Conservation (phyloP, 2,329 filamentous ascomycete genomes). For the Alternaria dauci region DNA sequence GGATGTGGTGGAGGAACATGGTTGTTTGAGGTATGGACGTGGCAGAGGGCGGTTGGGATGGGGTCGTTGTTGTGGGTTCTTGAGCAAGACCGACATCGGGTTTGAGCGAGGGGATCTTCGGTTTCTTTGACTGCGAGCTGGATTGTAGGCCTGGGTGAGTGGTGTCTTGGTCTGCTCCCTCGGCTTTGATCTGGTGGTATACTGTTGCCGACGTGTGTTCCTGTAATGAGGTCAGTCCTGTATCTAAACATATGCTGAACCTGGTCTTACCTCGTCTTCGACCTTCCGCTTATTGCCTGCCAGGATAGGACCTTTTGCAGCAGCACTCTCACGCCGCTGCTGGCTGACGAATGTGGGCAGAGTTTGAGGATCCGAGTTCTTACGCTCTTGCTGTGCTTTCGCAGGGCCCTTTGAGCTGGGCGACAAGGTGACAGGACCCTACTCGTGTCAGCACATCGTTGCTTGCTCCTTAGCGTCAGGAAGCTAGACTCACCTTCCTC, state of each 20-base stretch:
- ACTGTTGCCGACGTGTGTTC: not conserved
- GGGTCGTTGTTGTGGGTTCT: not conserved
- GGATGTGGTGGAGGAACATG: not conserved
- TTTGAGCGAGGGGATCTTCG: not conserved
- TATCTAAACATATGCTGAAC: too few relatives aligned
- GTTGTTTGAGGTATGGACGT: not conserved
- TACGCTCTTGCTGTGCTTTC: conserved; percentile 2
- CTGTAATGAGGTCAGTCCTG: not conserved
- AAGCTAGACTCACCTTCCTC: conserved; percentile 11
- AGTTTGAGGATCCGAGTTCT: not conserved
- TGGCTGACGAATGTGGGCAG: not conserved
- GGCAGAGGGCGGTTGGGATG: not conserved
- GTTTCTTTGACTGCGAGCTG: conserved; percentile 6
- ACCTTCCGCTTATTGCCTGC: conserved; percentile 17
- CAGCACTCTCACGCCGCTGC: not conserved
- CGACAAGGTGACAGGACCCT: conserved; percentile 1
- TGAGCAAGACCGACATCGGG: not conserved
- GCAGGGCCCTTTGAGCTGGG: not conserved
- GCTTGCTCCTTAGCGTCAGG: not conserved
- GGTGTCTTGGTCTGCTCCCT: not conserved
- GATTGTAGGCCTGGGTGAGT: not conserved
- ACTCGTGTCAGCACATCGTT: not conserved
- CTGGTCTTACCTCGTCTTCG: conserved; percentile 14
- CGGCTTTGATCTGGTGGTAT: not conserved
- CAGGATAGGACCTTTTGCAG: not conserved